Evolutionary conservation across 768 basidiomycete species (phyloP).

Genomic region (Daedaleopsis nitida): DNA sequence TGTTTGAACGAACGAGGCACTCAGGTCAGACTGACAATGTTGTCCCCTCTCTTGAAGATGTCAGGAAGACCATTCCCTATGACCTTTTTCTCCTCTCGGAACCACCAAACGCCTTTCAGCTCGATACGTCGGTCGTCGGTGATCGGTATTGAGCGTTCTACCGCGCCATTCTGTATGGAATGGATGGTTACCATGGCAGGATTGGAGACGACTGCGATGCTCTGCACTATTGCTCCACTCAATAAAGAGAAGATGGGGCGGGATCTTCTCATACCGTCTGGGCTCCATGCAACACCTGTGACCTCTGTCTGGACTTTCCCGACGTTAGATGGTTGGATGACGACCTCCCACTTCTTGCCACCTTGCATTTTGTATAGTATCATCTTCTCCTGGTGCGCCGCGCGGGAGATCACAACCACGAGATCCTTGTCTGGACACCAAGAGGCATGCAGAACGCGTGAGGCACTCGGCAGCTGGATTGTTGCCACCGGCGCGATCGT

Average conservation of each 20-base stretch:
- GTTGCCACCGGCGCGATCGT: constrained; percentile 59
- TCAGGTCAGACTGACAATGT: constrained; percentile 51
- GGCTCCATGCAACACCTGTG: constrained; percentile 75
- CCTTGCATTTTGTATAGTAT: constrained; percentile 84
- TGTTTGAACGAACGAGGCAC: background rate
- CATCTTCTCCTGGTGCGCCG: constrained; percentile 68
- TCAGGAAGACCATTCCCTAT: constrained; percentile 59
- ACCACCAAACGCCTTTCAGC: constrained; percentile 74
- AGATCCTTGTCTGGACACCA: constrained; percentile 90
- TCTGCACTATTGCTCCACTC: constrained; percentile 47
- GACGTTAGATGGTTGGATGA: constrained; percentile 45
- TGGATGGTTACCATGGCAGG: constrained; percentile 70
- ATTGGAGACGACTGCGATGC: constrained; percentile 67
- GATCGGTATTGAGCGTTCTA: constrained; percentile 50
- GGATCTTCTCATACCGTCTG: constrained; percentile 59
- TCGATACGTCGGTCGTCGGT: constrained; percentile 25
- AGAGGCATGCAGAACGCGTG: constrained; percentile 60
- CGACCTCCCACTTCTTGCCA: constrained; percentile 80
- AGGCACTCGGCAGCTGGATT: constrained; percentile 56
- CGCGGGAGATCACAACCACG: constrained; percentile 63
- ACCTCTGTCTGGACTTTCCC: constrained; percentile 45
- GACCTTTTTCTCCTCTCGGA: constrained; percentile 48
- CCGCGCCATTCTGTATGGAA: constrained; percentile 76
- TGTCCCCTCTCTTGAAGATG: constrained; percentile 67
- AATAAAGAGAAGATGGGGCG: background rate